Evolutionary conservation across 768 basidiomycete genomes (phyloP).

Genomic region (Infundibulicybe gibba): DNA sequence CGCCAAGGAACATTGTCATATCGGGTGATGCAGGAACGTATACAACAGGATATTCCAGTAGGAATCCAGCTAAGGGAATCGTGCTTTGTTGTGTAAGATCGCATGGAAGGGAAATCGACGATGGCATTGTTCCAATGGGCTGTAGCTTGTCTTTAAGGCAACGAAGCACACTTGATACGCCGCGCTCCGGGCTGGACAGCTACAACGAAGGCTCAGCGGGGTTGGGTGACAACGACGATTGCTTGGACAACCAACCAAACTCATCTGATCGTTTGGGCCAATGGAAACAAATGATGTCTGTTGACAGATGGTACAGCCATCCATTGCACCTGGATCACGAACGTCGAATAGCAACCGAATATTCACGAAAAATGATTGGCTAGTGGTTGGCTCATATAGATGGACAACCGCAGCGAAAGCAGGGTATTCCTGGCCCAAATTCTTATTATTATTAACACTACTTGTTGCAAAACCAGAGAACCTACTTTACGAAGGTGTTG

Average conservation of each 20-base stretch:
- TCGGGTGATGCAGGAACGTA: conserved; percentile 32
- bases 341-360: conserved; percentile 13
- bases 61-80: conserved; percentile 53
- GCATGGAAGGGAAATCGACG: conserved; percentile 24
- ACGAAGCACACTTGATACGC: conserved; percentile 7
- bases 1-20: conserved; percentile 36
- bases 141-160: conserved; percentile 5
- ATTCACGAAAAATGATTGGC: conserved; percentile 59
- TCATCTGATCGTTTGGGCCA: conserved; percentile 6
- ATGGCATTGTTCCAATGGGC: neutral
- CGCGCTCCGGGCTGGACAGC: conserved; percentile 12
- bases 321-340: neutral
- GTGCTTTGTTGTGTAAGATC: conserved; percentile 20
- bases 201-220: conserved; percentile 1
- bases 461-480: neutral
- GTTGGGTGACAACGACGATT: neutral
- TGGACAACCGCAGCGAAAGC: conserved; percentile 39
- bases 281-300: conserved; percentile 11
- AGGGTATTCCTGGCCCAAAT: conserved; percentile 1
- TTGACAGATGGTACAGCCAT: neutral
- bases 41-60: conserved; percentile 61
- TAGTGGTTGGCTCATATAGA: conserved; percentile 39
- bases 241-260: neutral
- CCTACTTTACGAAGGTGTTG: conserved; percentile 33
- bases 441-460: neutral